Base-by-base conservation (phyloP, 129 eudicot genomes). In the Ambrosia artemisiifolia region DNA sequence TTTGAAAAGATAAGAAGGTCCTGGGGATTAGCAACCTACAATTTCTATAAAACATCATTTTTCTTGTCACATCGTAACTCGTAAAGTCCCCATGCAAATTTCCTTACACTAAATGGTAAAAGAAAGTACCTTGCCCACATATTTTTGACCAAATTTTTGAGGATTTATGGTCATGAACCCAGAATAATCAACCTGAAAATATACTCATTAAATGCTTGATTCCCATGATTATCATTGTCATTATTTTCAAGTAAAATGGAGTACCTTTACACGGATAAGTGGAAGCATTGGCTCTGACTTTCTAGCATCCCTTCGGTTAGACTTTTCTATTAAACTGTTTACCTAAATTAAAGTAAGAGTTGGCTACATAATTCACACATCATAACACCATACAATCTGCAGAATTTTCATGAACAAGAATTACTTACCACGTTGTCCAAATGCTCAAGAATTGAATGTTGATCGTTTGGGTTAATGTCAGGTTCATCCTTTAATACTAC, bases 151-250 rank as follows among this genome's bases (percentile, higher is more conserved):
- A 78, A 94, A 94, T 56, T 82, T 88, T 80, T 94, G 99, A 63
- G 99, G 99, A 83, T 94, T 94, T 81, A 94, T 94, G 4, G 97
- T 94, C 96, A 88, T 94, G 79, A 90, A 90, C 36, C 97, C 97
- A 48, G 99, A 94, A 74, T 90, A 94, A 80, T 94, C 99, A 53
- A 94, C 97, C 99, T 94, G 86, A 53, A 61, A 78, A 75, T 57
- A 28, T 48, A 34, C 49, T 55, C 32, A 38, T 36, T 9, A 70
- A n/a, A 19, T 69, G 70, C 51, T 24, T 55, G 59, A 66, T 46
- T 54, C 38, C 72, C 75, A 42, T 50, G 6, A 33, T 62, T 47
- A 72, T 65, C 44, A 55, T 69, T 35, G 69, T 34, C n/a, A 63
- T 61, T 46, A 47, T 7, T 50, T 50, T 42, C 46, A 67, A 3